Percentiles rank a stretch among this genome's conserved stretches.
phyloP scores from a whole-genome alignment of 306 rosid species.

The Alnus glutinosa region DNA sequence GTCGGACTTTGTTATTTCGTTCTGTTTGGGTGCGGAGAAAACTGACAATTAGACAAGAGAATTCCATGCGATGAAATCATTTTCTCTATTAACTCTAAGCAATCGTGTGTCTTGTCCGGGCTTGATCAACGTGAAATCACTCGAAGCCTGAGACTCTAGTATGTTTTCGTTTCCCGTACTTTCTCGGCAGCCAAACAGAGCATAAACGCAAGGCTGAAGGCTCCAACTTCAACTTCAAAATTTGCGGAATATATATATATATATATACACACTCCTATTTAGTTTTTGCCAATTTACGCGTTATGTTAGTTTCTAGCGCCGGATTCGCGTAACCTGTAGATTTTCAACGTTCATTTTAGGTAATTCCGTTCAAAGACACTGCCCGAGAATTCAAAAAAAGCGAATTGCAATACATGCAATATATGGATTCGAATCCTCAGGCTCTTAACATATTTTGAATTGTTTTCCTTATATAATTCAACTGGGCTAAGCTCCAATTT shows the following conservation, averaged over 20 bases:
- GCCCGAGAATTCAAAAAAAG: not conserved
- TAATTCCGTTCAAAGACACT: not conserved
- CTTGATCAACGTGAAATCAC: not conserved
- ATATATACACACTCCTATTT: too few species aligned
- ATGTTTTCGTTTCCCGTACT: conserved; percentile 5
- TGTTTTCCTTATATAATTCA: not conserved
- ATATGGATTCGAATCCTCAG: not conserved
- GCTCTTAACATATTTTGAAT: not conserved
- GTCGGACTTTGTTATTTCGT: not conserved
- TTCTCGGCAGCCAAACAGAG: conserved; percentile 33
- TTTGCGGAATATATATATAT: too few species aligned
- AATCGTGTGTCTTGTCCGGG: conserved; percentile 1
- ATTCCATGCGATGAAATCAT: not conserved
- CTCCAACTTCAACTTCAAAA: not conserved
- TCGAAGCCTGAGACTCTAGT: not conserved
- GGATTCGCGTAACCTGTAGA: not conserved
- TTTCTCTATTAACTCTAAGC: too few species aligned
- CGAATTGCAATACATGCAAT: not conserved
- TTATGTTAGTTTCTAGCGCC: not conserved
- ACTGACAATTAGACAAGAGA: not conserved
- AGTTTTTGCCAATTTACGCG: too few species aligned
- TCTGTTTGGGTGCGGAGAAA: conserved; percentile 26
- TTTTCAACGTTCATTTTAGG: not conserved
- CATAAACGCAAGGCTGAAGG: not conserved
- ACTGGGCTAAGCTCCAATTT: not conserved